These are phyloP conservation scores for Pyrenophora seminiperda DNA, from an alignment of 2,329 filamentous ascomycete genomes.

Conservation along the genomic window DNA sequence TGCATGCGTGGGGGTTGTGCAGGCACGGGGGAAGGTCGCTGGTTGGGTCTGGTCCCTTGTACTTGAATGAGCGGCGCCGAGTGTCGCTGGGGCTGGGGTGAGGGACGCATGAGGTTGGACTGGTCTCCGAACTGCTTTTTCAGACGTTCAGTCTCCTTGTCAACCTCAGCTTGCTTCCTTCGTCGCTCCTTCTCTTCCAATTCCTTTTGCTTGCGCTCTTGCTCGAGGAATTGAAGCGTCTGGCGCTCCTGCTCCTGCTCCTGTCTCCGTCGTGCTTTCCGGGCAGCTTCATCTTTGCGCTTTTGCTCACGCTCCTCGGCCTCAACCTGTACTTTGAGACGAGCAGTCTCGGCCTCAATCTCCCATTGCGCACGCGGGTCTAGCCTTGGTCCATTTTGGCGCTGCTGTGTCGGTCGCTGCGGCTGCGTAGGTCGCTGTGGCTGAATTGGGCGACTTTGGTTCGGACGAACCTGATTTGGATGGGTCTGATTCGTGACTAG, in stretches of 20 bases:
- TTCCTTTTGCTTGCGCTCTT: slow-evolving; percentile 63
- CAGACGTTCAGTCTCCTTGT: slow-evolving; percentile 79
- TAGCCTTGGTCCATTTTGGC: slow-evolving; percentile 26
- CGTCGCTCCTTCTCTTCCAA: slow-evolving; percentile 67
- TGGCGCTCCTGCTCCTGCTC: slow-evolving; percentile 61
- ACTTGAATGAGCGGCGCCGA: slow-evolving; percentile 28
- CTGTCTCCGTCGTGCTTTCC: slow-evolving; percentile 61
- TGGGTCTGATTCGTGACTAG: slow-evolving; percentile 31
- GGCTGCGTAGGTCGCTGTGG: slow-evolving; percentile 5
- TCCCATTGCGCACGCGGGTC: slow-evolving; percentile 61
- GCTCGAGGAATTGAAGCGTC: slow-evolving; percentile 41
- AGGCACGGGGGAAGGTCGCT: slow-evolving; percentile 22
- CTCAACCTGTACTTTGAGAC: slow-evolving; percentile 51
- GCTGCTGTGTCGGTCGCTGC: slow-evolving; percentile 17
- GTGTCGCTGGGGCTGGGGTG: slow-evolving; percentile 29
- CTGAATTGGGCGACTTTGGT: slow-evolving; percentile 8
- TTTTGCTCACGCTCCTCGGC: slow-evolving; percentile 55
- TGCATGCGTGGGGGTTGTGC: slow-evolving; percentile 23
- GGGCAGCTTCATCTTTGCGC: slow-evolving; percentile 50
- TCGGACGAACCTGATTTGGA: slow-evolving; percentile 22
- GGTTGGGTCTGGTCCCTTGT: slow-evolving; percentile 17
- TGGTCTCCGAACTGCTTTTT: slow-evolving; percentile 67
- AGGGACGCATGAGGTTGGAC: slow-evolving; percentile 31
- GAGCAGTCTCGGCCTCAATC: slow-evolving; percentile 57
- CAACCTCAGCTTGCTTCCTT: slow-evolving; percentile 57